Base-by-base conservation (phyloP, 2,329 filamentous ascomycete species). In the Phialophora verrucosa region DNA sequence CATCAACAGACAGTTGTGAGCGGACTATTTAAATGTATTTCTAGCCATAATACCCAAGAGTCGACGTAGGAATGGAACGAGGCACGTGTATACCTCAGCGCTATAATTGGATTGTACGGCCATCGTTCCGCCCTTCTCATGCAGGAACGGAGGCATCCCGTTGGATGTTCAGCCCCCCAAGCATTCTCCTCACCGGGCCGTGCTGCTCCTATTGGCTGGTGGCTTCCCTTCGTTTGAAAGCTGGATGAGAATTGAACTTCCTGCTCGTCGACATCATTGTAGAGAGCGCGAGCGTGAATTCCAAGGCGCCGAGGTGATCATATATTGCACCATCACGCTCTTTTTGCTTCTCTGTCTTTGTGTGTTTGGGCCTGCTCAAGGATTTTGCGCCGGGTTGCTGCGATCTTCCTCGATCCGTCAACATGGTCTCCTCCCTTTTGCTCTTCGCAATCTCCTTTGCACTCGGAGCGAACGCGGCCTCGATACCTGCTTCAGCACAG, bases 391-490 rank as follows among this genome's bases (percentile, higher is more conserved):
- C n/a, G 38, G 23, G 25, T 31, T 56, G 29, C n/a, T 25, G 25
- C n/a, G 32, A 17, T 53, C 53, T 42, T 27, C 12, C 38, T 38
- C 17, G 50, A 14, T 44, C 32, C 5, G 44, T 54, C 32, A 47
- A 59, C 54, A 70, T 70, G 68, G 56, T 62, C 27, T 55, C 65
- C n/a, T 47, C 65, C 27, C 29, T 62, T 20, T 38, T 68, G 14
- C 63, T 66, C 27, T 31, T 66, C 25, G 65, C 65, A 29, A 27
- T 66, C 5, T 35, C 65, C 11, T 44, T 68, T 14, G 68, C 63
- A 3, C 31, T 63, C 14, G 29, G 59, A 12, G 61, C 59, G 25
- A 55, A 57, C 50, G 68, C 59, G 6, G 65, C 65, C 17, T 56
- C 65, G 7, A 51, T 70, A 12, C 68, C 68, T 3, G 32, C 62